These are phyloP conservation scores for Nicotiana sylvestris DNA, from an alignment of 257 asterid species.

Conservation along the genomic window DNA sequence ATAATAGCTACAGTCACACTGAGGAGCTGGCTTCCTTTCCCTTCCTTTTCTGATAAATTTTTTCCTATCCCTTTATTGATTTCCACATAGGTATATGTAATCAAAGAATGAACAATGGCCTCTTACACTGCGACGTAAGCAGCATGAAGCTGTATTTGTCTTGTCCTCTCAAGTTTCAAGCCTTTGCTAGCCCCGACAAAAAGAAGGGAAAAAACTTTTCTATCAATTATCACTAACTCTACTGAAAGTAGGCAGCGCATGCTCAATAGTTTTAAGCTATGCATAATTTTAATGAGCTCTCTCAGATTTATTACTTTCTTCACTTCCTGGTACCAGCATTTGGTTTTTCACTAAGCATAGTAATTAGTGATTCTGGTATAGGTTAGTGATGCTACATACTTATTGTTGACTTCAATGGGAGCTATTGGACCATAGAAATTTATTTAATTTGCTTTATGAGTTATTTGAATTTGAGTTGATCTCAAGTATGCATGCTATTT, in stretches of 20 bases:
- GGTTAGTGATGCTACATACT: background rate
- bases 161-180: background rate
- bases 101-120: background rate
- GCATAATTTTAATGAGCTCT: background rate
- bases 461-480: background rate
- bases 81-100: background rate
- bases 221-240: background rate
- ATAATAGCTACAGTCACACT: background rate
- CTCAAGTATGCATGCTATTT: background rate
- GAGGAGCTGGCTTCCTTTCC: background rate
- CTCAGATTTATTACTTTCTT: background rate
- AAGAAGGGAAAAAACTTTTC: background rate
- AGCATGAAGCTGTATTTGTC: background rate
- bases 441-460: background rate
- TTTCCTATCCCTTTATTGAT: background rate
- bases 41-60: background rate
- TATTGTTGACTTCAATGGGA: background rate
- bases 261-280: background rate
- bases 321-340: constrained; percentile 6
- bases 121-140: background rate
- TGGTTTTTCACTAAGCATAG: background rate
- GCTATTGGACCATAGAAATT: background rate
- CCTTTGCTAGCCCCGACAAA: background rate
- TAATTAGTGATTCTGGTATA: background rate
- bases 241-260: background rate